Evolutionary conservation across 805 yeast species (phyloP).

Genomic region (Ogataea naganishii): DNA sequence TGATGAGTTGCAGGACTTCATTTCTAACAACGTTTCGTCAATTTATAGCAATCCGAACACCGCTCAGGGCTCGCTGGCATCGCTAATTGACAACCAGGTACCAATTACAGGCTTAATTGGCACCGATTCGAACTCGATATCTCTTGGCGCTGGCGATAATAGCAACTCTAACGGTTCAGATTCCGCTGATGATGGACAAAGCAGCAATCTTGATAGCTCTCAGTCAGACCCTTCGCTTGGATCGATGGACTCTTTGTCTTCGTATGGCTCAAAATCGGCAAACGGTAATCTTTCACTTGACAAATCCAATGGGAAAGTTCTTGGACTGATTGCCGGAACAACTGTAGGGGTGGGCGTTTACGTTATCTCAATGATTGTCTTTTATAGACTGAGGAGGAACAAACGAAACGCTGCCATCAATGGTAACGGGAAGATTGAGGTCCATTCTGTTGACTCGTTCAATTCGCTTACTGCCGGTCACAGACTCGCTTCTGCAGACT

Average conservation of each 20-base stretch:
- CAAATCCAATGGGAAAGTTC: slow-evolving; percentile 31
- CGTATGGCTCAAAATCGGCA: slow-evolving; percentile 7
- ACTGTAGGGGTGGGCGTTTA: slow-evolving; percentile 67
- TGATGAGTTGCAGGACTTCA: slow-evolving; percentile 34
- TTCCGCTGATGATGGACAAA: slow-evolving; percentile 4
- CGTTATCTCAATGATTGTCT: slow-evolving; percentile 48
- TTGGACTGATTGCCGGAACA: slow-evolving; percentile 80
- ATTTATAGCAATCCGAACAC: slow-evolving; percentile 53
- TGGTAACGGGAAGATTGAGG: slow-evolving; percentile 5
- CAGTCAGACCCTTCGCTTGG: slow-evolving; percentile 10
- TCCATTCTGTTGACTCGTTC: slow-evolving; percentile 1
- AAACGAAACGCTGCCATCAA: slow-evolving; percentile 9
- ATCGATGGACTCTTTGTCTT: slow-evolving; percentile 17
- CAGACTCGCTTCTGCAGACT: slow-evolving; percentile 11
- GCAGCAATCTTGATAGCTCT: slow-evolving; percentile 4
- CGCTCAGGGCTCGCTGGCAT: slow-evolving; percentile 49
- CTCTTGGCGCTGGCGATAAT: slow-evolving; percentile 8
- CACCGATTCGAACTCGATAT: slow-evolving; percentile 6
- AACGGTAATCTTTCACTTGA: not conserved
- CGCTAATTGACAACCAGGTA: slow-evolving; percentile 63
- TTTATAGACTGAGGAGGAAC: slow-evolving; percentile 29
- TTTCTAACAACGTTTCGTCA: slow-evolving; percentile 43
- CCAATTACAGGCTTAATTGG: slow-evolving; percentile 41
- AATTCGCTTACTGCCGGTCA: slow-evolving; percentile 7
- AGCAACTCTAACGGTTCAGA: slow-evolving; percentile 7